Evolutionary conservation across 345 rosid genomes (phyloP), one percentile per base, ranked within the genome.

Genomic region (Moringa oleifera): DNA sequence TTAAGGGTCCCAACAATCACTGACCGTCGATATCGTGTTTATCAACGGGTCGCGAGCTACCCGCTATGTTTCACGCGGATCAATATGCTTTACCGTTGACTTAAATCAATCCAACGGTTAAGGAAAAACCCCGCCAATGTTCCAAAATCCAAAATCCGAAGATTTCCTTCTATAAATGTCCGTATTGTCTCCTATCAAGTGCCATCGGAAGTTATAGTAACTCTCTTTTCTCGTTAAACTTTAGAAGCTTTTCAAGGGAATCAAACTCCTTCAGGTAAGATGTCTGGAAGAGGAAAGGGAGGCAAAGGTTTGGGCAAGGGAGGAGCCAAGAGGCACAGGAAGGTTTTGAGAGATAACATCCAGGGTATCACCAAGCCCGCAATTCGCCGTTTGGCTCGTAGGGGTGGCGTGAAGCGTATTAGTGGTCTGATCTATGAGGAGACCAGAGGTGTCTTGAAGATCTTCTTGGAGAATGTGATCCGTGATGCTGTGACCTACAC

Each of bases 281-380:
- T 80, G 88, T 80, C 85, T 0, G 87, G 87, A 0, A 79, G 85
- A 47, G 87, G 87, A 49, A 83, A 83, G 77, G 87, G 87, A 36
- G 87, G 87, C 0, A 82, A 82, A 72, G 87, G 87, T 0, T 59
- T 82, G 68, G 87, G 87, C 0, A 83, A 83, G 54, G 87, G 87
- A 50, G 87, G 87, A 50, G 87, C 85, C 0, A 83, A 83, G 33
- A 62, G 87, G 23, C 87, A 82, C 25, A 68, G 82, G 16, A 82
- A 82, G 74, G 87, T 82, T 0, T 72, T 82, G 11, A 65, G 87
- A 0, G 87, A 82, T 55, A 82, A 82, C 76, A 82, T 82, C 49
- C 87, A 82, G 73, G 84, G 87, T 0, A 82, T 79, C 71, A 79
- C 83, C 0, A 76, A 79, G 51, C 83, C 80, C 0, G 83, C 83